Percentiles rank a stretch among this genome's conserved stretches.
phyloP scores from a whole-genome alignment of 805 yeast species.

The Hanseniaspora nectarophila region DNA sequence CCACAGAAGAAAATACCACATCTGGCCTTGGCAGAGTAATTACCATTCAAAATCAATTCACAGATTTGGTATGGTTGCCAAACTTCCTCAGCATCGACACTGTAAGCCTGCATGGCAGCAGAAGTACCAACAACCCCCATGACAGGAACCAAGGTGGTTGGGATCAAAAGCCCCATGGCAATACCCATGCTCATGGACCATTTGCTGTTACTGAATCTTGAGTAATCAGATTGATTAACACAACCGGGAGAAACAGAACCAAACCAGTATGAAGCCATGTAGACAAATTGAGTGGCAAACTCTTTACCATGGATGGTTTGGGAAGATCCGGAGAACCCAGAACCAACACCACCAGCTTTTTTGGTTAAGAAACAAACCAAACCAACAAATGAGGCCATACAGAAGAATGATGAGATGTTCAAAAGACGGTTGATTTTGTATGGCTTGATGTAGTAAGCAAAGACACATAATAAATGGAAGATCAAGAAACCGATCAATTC shows the following conservation, averaged over 20 bases:
- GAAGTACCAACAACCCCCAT: constrained; percentile 36
- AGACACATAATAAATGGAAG: constrained; percentile 32
- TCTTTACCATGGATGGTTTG: constrained; percentile 28
- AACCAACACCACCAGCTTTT: constrained; percentile 30
- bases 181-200: constrained; percentile 27
- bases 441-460: constrained; percentile 30
- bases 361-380: constrained; percentile 29
- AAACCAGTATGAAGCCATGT: constrained; percentile 34
- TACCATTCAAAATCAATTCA: constrained; percentile 23
- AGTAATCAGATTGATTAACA: constrained; percentile 33
- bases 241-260: constrained; percentile 34
- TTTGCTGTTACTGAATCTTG: constrained; percentile 30
- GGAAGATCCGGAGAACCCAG: constrained; percentile 23
- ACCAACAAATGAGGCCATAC: constrained; percentile 33
- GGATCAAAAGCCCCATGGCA: constrained; percentile 27
- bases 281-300: constrained; percentile 35
- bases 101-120: constrained; percentile 28
- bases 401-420: constrained; percentile 29
- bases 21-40: constrained; percentile 30
- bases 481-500: constrained; percentile 31
- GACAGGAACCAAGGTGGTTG: constrained; percentile 34
- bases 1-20: constrained; percentile 35
- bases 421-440: constrained; percentile 32
- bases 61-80: constrained; percentile 33
- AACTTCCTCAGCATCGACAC: constrained; percentile 21